Evolutionary conservation across 768 basidiomycete genomes (phyloP), one percentile per base, ranked within the genome.

Genomic region (Rhodocollybia butyracea): DNA sequence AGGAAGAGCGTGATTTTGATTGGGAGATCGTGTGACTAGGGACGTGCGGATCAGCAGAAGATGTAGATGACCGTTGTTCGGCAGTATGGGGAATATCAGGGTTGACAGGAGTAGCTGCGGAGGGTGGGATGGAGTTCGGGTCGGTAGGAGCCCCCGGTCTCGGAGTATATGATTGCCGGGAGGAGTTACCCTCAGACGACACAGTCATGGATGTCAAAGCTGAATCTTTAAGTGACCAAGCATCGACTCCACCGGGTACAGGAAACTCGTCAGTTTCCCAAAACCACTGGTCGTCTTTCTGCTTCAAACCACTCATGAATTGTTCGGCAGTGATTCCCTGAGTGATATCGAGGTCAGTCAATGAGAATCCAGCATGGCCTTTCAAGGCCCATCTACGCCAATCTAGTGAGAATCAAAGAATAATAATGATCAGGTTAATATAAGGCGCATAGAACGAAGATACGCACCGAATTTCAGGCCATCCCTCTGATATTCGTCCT

Each of bases 401-500:
- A 12, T 55, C 62, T 61, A 31, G 5, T 11, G 5, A 1, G 15
- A 10, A 59, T 19, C 22, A n/a, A n/a, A n/a, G n/a, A n/a, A 15
- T 24, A 21, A 29, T 21, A 31, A 21, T 31, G 3, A 13, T 45
- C 31, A 42, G 40, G 7, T 4, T 26, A 52, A 38, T 22, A 17
- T 15, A 4, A 51, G 17, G 26, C 1, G 42, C 22, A 48, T 24
- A 29, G n/a, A 15, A 24, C 32, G n/a, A n/a, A n/a, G 17, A 29
- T 15, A 59, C 56, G 2, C 21, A 60, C 60, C 36, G 17, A 46
- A 50, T 19, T 58, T 51, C 2, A 62, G n/a, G n/a, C 50, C 41
- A 54, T 62, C 61, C 6, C 46, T 55, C 7, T 52, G 13, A 43
- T 56, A 55, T 38, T 53, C 57, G 24, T 53, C 57, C 46, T 76